phyloP scores from a whole-genome alignment of 192 early-diverging fungal species.

The Coemansia sp. region DNA sequence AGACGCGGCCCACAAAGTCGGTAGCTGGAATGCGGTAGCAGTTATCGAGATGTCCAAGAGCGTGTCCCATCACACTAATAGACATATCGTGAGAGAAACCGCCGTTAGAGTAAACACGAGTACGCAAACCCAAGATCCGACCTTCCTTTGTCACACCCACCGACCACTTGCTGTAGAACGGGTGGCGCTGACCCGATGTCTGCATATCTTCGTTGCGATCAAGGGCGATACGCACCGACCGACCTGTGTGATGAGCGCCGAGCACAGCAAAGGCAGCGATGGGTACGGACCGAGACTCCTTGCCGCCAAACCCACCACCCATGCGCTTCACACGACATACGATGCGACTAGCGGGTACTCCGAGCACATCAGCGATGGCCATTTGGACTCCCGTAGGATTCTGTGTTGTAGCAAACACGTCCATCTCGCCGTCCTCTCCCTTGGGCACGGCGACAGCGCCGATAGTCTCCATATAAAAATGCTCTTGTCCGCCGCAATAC shows the following conservation, averaged over 20 bases:
- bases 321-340: slow-evolving; percentile 80
- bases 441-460: slow-evolving; percentile 68
- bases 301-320: slow-evolving; percentile 90
- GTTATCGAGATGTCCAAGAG: slow-evolving; percentile 77
- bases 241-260: slow-evolving; percentile 66
- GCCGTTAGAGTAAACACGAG: slow-evolving; percentile 62
- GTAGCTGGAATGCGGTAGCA: slow-evolving; percentile 77
- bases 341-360: slow-evolving; percentile 69
- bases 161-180: slow-evolving; percentile 78
- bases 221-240: slow-evolving; percentile 76
- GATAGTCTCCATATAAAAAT: slow-evolving; percentile 89
- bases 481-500: slow-evolving; percentile 70
- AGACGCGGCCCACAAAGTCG: slow-evolving; percentile 67
- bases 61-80: slow-evolving; percentile 71
- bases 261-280: slow-evolving; percentile 69
- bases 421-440: slow-evolving; percentile 78
- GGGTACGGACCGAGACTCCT: slow-evolving; percentile 68
- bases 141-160: slow-evolving; percentile 73
- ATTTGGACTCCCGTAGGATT: slow-evolving; percentile 76
- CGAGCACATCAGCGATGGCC: slow-evolving; percentile 69
- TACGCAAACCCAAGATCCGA: slow-evolving; percentile 66
- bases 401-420: slow-evolving; percentile 78
- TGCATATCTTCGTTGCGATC: slow-evolving; percentile 87
- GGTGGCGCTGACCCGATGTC: slow-evolving; percentile 73
- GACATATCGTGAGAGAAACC: slow-evolving; percentile 73